Base-by-base conservation (phyloP, 495 filamentous ascomycete genomes). In the Umbilicaria muhlenbergii region DNA sequence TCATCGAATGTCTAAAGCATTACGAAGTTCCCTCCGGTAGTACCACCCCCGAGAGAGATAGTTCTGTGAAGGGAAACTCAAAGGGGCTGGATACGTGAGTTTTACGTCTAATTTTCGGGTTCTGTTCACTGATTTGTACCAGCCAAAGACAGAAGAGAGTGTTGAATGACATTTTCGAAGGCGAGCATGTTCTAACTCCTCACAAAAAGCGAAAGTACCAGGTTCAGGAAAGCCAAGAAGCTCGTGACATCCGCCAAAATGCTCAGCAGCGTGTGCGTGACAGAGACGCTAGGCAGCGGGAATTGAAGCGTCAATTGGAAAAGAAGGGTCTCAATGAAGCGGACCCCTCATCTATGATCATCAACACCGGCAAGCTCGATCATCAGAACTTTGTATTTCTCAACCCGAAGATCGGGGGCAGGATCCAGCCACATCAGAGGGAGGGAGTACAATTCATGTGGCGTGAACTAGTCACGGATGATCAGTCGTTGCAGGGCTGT, bases 391-490 rank as follows among this genome's bases (percentile, higher is more conserved):
- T 74, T 24, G 69, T 81, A 38, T 71, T 62, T 42, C 58, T 81
- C 19, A 53, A 72, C 41, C 54, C 61, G 2, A 44, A 51, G 14
- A 67, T 80, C 38, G 67, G 68, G 2, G 36, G 49, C 38, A 48
- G 48, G n/a, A 63, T 79, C 13, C 77, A 78, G 46, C 52, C 60
- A 7, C 77, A 83, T 54, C 79, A 83, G 44, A 53, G 79, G 39
- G 55, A 69, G 2, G 88, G 89, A 3, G 74, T 94, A 39, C 78
- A 81, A 16, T 94, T 94, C 60, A 71, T 96, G 71, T 96, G 88
- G 86, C 74, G 83, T 46, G 80, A 92, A 45, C 56, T 94, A 18
- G 77, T 86, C 6, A 68, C 68, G 13, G 66, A 68, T 28, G 56
- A 54, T 3, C 52, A 68, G 10, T 61, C 63, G 17, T 64, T 63